Percentiles rank a stretch among this genome's conserved stretches.
phyloP scores from a whole-genome alignment of 202 grass and related monocot species.

The Digitaria exilis region DNA sequence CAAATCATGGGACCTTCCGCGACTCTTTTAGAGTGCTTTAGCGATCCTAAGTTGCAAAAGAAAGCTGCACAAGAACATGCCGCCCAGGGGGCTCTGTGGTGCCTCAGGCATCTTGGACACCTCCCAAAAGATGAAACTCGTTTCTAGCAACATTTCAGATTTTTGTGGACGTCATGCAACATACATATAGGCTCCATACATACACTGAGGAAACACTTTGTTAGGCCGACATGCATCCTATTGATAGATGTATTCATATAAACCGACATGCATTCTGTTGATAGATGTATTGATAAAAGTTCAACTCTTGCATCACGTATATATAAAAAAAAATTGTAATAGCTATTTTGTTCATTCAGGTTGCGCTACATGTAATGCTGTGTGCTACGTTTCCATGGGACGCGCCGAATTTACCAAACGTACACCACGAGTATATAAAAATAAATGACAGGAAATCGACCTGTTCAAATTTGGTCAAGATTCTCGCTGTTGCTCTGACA shows the following conservation, averaged over 20 bases:
- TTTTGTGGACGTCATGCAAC: neutral
- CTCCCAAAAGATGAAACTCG: constrained; percentile 38
- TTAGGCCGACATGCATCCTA: neutral
- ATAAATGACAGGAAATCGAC: too few relatives aligned
- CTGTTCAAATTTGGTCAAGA: too few relatives aligned
- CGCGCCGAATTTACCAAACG: neutral
- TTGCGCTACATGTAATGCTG: neutral
- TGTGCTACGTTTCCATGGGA: neutral
- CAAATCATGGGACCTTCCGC: constrained; percentile 45
- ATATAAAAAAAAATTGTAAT: too few relatives aligned
- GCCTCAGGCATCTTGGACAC: constrained; percentile 59
- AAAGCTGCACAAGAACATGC: constrained; percentile 78
- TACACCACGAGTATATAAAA: too few relatives aligned
- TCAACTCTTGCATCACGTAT: neutral
- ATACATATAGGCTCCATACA: neutral
- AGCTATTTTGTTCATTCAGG: constrained; percentile 6
- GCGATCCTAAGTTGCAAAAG: constrained; percentile 70
- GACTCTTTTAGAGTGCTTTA: constrained; percentile 58
- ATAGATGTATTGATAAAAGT: constrained; percentile 10
- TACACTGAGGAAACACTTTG: neutral
- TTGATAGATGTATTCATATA: constrained; percentile 35
- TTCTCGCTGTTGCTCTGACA: too few relatives aligned
- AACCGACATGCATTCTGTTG: neutral
- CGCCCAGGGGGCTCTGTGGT: constrained; percentile 82
- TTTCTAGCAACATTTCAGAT: constrained; percentile 10